phyloP scores from a whole-genome alignment of 2,329 filamentous ascomycete genomes.

The Colletotrichum camelliae region DNA sequence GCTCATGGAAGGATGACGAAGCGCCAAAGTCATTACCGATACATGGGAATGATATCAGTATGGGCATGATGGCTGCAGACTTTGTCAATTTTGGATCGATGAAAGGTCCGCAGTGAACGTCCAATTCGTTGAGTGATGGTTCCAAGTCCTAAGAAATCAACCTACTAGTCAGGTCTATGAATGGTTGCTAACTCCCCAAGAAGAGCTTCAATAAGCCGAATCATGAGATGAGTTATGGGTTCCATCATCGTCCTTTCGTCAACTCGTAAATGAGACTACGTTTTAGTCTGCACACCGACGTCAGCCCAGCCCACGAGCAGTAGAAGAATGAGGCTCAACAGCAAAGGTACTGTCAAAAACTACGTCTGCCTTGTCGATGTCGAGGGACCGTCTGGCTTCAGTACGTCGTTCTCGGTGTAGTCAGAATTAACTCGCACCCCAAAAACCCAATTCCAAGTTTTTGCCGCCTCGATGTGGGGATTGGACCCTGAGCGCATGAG shows the following conservation, averaged over 20 bases:
- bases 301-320: not conserved
- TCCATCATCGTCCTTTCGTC: no score
- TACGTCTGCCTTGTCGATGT: not conserved
- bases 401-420: not conserved
- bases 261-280: no score
- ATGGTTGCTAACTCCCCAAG: no score
- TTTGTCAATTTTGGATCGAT: not conserved
- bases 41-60: not conserved
- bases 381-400: not conserved
- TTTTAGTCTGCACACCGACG: not conserved
- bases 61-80: not conserved
- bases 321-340: not conserved
- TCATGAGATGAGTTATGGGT: no score
- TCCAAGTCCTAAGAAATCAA: no score
- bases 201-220: no score
- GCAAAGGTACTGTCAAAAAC: not conserved
- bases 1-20: not conserved
- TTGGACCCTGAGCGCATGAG: not conserved
- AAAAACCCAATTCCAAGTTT: not conserved
- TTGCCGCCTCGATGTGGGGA: not conserved
- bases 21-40: not conserved
- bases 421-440: not conserved
- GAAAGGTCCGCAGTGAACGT: not conserved
- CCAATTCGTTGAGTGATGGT: no score
- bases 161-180: no score